Conservation (phyloP, 495 filamentous ascomycete species). For the Astrothelium subdiscretum region DNA sequence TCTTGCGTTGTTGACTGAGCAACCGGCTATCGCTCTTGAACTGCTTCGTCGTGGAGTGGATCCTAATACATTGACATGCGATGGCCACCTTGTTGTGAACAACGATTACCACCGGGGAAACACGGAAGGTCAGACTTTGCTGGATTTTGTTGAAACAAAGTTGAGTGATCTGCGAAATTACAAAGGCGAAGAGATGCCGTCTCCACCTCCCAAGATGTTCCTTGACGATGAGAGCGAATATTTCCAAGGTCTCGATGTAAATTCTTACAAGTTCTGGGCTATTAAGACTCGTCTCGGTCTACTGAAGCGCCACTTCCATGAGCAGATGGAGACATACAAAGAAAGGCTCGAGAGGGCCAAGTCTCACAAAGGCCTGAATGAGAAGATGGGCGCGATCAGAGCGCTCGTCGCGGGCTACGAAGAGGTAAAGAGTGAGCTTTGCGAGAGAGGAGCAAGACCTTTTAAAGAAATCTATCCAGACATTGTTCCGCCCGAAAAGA, state of each 20-base stretch:
- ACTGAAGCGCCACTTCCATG: conserved; percentile 11
- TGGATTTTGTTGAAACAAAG: conserved; percentile 45
- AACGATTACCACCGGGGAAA: conserved; percentile 8
- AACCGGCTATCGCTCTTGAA: conserved; percentile 41
- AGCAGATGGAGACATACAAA: conserved; percentile 21
- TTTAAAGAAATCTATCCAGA: conserved; percentile 53
- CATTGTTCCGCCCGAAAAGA: conserved; percentile 5
- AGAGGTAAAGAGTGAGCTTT: conserved; percentile 39
- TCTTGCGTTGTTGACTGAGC: conserved; percentile 38
- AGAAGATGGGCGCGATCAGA: conserved; percentile 42
- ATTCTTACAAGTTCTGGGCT: conserved; percentile 43
- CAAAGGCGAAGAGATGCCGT: conserved; percentile 18
- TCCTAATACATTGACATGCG: conserved; percentile 37
- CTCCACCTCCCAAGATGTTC: conserved; percentile 15
- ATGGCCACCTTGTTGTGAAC: conserved; percentile 25
- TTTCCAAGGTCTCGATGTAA: conserved; percentile 32
- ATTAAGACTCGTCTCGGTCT: conserved; percentile 27
- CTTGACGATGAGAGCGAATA: conserved; percentile 30
- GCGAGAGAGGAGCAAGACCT: conserved; percentile 49
- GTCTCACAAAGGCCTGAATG: conserved; percentile 24
- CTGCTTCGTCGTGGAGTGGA: conserved; percentile 49
- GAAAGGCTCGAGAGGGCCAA: conserved; percentile 18
- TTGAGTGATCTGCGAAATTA: conserved; percentile 37
- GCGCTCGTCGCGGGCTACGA: conserved; percentile 39
- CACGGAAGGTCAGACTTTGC: conserved; percentile 32